Conservation (phyloP, 208 protist species). For the Leishmania martiniquensis region DNA sequence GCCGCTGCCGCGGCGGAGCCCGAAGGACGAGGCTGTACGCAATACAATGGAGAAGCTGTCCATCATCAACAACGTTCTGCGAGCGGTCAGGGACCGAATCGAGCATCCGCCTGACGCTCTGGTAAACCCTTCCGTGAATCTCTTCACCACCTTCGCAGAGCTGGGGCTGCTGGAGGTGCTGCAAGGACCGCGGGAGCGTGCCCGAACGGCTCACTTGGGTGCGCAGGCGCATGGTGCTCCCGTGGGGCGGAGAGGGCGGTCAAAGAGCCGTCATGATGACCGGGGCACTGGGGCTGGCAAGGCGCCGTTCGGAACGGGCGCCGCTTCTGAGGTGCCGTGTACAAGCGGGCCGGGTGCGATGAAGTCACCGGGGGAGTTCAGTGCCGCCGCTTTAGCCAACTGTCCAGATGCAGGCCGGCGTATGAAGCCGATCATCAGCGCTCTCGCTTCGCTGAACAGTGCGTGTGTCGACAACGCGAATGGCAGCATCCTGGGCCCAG, state of each 20-base stretch:
- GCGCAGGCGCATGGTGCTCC: background rate
- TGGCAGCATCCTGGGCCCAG: constrained; percentile 1
- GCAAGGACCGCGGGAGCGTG: constrained; percentile 1
- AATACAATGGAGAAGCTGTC: constrained; percentile 57
- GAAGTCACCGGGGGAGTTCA: background rate
- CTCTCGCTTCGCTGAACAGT: constrained; percentile 5
- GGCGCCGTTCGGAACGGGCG: background rate
- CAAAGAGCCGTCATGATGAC: background rate
- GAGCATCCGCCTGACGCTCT: constrained; percentile 24
- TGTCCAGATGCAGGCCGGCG: constrained; percentile 14
- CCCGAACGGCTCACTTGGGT: background rate
- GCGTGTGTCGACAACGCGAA: background rate
- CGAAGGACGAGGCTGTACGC: constrained; percentile 39
- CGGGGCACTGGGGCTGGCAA: constrained; percentile 1
- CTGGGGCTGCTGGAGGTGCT: constrained; percentile 53
- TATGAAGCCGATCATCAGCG: constrained; percentile 16
- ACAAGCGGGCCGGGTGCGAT: background rate
- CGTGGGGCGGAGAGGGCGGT: background rate
- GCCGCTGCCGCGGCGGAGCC: constrained; percentile 56
- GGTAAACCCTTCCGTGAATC: constrained; percentile 32
- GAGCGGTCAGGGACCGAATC: constrained; percentile 17
- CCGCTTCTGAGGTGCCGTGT: background rate
- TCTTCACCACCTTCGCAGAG: constrained; percentile 69
- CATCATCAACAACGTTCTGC: constrained; percentile 62
- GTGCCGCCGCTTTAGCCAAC: background rate